Conservation (phyloP, 495 filamentous ascomycete species). For the Melanomma pulvis-pyrius region DNA sequence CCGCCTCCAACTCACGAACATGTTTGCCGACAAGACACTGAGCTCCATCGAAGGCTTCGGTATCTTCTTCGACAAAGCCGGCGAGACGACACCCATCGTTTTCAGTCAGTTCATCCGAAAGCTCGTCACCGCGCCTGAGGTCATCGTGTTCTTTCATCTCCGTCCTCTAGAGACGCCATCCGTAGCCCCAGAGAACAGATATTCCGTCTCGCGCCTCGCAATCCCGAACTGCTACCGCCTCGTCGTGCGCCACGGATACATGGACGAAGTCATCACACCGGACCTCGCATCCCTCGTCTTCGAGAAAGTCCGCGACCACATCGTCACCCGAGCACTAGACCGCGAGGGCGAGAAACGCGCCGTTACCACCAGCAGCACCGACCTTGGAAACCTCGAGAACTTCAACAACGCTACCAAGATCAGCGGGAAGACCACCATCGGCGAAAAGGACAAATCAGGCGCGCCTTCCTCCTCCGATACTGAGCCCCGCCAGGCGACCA, state of each 20-base stretch:
- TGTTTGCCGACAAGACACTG: slow-evolving; percentile 32
- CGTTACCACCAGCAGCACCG: neutral
- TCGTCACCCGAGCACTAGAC: slow-evolving; percentile 42
- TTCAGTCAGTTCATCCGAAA: slow-evolving; percentile 45
- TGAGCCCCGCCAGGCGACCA: neutral
- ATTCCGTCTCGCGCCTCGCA: slow-evolving; percentile 50
- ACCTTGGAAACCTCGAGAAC: neutral
- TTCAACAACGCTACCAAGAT: slow-evolving; percentile 3
- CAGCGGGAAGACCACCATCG: neutral
- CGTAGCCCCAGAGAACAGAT: slow-evolving; percentile 49
- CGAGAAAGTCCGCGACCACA: slow-evolving; percentile 59
- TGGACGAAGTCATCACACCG: slow-evolving; percentile 65
- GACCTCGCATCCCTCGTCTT: slow-evolving; percentile 63
- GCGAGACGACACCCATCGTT: slow-evolving; percentile 42
- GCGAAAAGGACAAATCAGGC: slow-evolving; percentile 41
- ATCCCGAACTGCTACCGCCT: slow-evolving; percentile 66
- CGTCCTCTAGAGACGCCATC: slow-evolving; percentile 41
- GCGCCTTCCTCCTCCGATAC: slow-evolving; percentile 12
- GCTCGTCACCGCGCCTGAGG: slow-evolving; percentile 40
- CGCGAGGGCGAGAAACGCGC: slow-evolving; percentile 1
- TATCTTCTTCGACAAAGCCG: slow-evolving; percentile 48
- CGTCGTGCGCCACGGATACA: slow-evolving; percentile 70
- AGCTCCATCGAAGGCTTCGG: slow-evolving; percentile 41
- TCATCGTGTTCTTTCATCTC: slow-evolving; percentile 45
- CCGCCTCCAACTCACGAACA: slow-evolving; percentile 28